Evolutionary conservation across 805 yeast genomes (phyloP), one percentile per base, ranked within the genome.

Genomic region (Candida ulmi): DNA sequence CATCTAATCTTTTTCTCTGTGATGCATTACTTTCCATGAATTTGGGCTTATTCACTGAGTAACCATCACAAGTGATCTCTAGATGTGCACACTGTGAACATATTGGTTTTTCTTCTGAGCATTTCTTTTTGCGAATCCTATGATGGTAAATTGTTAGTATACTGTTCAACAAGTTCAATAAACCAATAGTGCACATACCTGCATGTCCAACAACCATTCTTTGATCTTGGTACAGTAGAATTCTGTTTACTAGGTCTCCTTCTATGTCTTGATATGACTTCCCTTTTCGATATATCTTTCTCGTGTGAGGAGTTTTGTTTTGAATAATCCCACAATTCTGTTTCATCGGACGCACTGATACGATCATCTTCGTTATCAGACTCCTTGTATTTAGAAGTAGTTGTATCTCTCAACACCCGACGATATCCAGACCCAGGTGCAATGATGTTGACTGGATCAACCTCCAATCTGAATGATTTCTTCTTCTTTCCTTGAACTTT

Each of bases 141-240:
- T 16, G 9, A n/a, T 4, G 8, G 8, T n/a, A 12, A 4, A 6
- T 32, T 8, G n/a, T 5, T 23, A 19, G 5, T 19, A 11, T 11
- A 17, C 4, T 11, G 24, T 11, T 30, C n/a, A 18, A 17, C 16
- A 19, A 7, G 15, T 8, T 26, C 12, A 5, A 11, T 11, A 12
- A 26, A 26, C 5, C 6, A 18, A 17, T 8, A 17, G 5, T 16
- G 11, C 5, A 30, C 27, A 13, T n/a, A 21, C 27, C 27, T 23
- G 54, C 91, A 83, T 6, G 86, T 83, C 91, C 91, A 83, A 53
- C 93, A 83, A 0, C 90, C 90, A 24, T 65, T 65, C 43, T 71
- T 72, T 1, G 80, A 74, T 36, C 82, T 59, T 17, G 17, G 17
- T 6, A 23, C 7, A 8, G 17, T 30, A 12, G 17, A 5, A 4